Base-by-base conservation (phyloP, 164 flowering plant species). In the Platanus orientalis region DNA sequence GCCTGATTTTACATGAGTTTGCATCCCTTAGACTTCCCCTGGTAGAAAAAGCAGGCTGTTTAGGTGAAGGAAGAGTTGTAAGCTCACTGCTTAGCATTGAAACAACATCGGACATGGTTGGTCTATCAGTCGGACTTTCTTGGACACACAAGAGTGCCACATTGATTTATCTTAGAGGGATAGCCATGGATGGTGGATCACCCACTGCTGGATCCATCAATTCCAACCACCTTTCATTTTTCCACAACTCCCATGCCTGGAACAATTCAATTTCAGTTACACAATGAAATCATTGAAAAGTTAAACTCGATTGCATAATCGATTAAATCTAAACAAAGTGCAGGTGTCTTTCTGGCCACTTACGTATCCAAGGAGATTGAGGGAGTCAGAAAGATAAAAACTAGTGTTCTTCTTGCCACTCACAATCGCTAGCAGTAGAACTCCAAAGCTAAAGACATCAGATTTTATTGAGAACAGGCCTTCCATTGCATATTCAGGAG, bases 181-280 rank as follows among this genome's bases (percentile, higher is more conserved):
- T 67, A 16, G 30, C 11, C 10, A 10, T n/a, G 29, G 50, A 6
- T 13, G 25, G 36, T 16, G 59, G 21, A 42, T 63, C 64, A n/a
- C 29, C 44, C 19, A 69, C 24, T 7, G 49, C 25, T 17, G 62
- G 45, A 42, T 73, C 79, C 2, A 70, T 56, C 20, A 76, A 60
- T 61, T 73, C 74, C 34, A 63, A 13, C 3, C 17, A 30, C 45
- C 39, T 60, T 7, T 49, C 74, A 27, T 67, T 61, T 21, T 34
- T 60, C 74, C 72, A 69, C 49, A 73, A 21, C 21, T 61, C 40
- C 79, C 76, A 73, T 28, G 76, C 71, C 79, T 76, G 52, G 40
- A 50, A 39, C 4, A 48, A 34, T 34, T 34, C 10, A 10, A 10
- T 10, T 10, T 34, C 39, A 34, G 39, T 34, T 34, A 34, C 7